Evolutionary conservation across 441 rosid species (phyloP).

Genomic region (Eruca vesicaria): DNA sequence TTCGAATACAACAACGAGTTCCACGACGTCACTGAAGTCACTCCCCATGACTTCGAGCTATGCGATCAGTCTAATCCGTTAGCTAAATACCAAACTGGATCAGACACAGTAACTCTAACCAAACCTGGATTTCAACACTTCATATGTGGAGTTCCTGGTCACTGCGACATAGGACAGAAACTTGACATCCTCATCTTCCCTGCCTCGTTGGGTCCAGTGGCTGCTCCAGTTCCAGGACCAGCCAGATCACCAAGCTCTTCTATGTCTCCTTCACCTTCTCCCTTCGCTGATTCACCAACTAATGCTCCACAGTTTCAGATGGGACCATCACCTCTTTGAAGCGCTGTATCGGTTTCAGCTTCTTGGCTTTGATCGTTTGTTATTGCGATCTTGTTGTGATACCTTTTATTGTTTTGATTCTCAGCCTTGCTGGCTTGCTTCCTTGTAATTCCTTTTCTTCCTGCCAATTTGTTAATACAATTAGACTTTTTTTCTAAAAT

Average conservation of each 20-base stretch:
- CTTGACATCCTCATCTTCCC: conserved; percentile 14
- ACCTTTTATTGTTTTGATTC: background rate
- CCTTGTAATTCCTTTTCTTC: background rate
- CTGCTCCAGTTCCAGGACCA: background rate
- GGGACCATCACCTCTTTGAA: background rate
- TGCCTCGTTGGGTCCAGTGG: background rate
- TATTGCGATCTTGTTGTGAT: background rate
- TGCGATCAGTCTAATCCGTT: background rate
- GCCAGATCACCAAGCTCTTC: background rate
- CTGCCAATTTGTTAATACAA: background rate
- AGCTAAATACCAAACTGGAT: background rate
- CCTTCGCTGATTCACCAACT: background rate
- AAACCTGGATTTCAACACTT: conserved; percentile 6
- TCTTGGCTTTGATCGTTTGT: background rate
- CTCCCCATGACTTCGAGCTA: background rate
- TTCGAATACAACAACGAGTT: background rate
- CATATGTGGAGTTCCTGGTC: conserved; percentile 18
- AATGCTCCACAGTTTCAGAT: background rate
- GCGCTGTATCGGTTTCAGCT: background rate
- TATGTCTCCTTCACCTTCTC: background rate
- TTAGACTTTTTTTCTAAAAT: background rate
- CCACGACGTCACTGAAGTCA: background rate
- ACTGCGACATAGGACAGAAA: conserved; percentile 14
- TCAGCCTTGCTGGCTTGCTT: background rate
- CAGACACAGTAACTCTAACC: background rate